Evolutionary conservation across 495 filamentous ascomycete genomes (phyloP).

Genomic region (Aspergillus cavernicola): DNA sequence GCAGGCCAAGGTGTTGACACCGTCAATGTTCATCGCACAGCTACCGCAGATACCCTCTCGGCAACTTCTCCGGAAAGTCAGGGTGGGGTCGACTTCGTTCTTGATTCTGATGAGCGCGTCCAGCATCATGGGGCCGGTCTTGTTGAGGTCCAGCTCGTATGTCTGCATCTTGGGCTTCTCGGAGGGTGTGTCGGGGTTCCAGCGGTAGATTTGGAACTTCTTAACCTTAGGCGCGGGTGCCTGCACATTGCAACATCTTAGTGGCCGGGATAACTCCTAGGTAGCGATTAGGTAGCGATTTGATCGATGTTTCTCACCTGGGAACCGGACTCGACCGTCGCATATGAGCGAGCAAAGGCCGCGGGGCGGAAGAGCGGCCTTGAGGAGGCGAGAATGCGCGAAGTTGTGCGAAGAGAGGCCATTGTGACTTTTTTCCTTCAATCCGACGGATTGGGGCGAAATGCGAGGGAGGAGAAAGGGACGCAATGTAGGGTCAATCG

Average conservation of each 20-base stretch:
- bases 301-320: slow-evolving; percentile 25
- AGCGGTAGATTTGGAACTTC: slow-evolving; percentile 98
- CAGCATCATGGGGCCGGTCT: slow-evolving; percentile 97
- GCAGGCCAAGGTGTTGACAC: slow-evolving; percentile 93
- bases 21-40: slow-evolving; percentile 99
- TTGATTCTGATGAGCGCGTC: slow-evolving; percentile 97
- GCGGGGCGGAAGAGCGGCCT: slow-evolving; percentile 49
- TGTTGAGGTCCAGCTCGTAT: slow-evolving; percentile 92
- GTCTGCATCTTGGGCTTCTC: slow-evolving; percentile 93
- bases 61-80: slow-evolving; percentile 94
- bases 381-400: slow-evolving; percentile 60
- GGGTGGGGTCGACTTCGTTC: slow-evolving; percentile 95
- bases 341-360: slow-evolving; percentile 46
- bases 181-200: slow-evolving; percentile 88
- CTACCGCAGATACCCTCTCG: slow-evolving; percentile 97
- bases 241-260: slow-evolving; percentile 51
- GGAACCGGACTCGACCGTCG: slow-evolving; percentile 46
- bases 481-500: slow-evolving; percentile 1
- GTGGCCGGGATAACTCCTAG: slow-evolving; percentile 32
- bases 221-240: slow-evolving; percentile 69
- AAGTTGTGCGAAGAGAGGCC: slow-evolving; percentile 73
- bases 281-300: slow-evolving; percentile 8
- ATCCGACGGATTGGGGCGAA: slow-evolving; percentile 6
- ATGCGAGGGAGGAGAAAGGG: slow-evolving; percentile 2
- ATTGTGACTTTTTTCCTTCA: slow-evolving; percentile 44